Evolutionary conservation across 345 rosid species (phyloP), one percentile per base, ranked within the genome.

Genomic region (Gossypium herbaceum): DNA sequence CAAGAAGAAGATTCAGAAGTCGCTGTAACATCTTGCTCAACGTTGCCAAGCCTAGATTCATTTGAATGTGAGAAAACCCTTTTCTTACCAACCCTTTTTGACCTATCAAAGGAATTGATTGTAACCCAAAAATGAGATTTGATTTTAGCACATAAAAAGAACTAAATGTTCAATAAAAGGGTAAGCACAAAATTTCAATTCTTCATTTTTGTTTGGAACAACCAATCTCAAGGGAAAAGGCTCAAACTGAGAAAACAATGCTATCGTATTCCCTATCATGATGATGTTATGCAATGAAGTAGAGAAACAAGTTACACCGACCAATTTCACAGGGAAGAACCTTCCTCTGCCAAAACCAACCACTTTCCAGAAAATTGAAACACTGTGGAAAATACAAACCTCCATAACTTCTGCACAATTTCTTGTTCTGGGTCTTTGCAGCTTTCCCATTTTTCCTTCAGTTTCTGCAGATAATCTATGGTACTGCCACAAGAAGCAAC

Each of bases 1-100:
- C 86, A 85, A 43, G 98, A 91, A 69, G 84, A 85, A 62, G 92
- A 95, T 83, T 91, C 98, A 20, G 98, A 90, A 68, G 90, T 84
- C 78, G 85, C 87, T 52, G 82, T 77, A 72, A 82, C 67, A 75
- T 85, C 85, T 73, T 80, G 89, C 78, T 82, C 90, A 73, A 66
- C 45, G 45, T 75, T 79, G 55, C 25, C 79, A 73, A 81, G 79
- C 76, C 85, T 78, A 67, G 75, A 74, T 77, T 78, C 93, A 41
- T 82, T 81, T 8, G 78, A 86, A 76, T 54, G 73, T 43, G 84
- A 81, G 71, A 77, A 80, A 41, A 72, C 65, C 77, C 72, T 82
- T 74, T 75, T 78, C 62, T 80, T 86, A 11, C 63, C 77, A 76
- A 80, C 83, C 79, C 77, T 83, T 77, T 87, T 85, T 72, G 89